Evolutionary conservation across 2,329 filamentous ascomycete species (phyloP).

Genomic region (Ophiostoma fasciatum): DNA sequence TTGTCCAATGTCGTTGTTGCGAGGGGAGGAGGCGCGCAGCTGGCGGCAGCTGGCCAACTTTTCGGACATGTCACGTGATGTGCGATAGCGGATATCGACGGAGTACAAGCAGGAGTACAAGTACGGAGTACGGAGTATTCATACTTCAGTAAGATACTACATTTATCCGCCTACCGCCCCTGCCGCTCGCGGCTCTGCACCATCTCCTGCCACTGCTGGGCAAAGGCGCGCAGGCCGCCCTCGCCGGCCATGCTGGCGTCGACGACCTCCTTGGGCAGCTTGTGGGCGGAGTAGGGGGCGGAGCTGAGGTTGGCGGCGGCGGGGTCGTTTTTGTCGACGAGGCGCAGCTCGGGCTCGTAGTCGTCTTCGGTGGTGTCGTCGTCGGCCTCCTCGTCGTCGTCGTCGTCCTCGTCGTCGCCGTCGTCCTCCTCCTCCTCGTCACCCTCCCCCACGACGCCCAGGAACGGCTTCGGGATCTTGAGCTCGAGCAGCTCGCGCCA

Average conservation of each 20-base stretch:
- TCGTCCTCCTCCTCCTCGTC: constrained; percentile 15
- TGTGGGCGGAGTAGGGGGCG: constrained; percentile 86
- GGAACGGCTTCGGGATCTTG: constrained; percentile 42
- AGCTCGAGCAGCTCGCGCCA: constrained; percentile 77
- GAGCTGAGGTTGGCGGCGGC: constrained; percentile 72
- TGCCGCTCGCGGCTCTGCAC: constrained; percentile 10
- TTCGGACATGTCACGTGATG: too few species aligned
- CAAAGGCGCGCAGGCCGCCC: constrained; percentile 68
- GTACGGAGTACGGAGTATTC: too few species aligned
- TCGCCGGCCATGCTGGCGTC: constrained; percentile 52
- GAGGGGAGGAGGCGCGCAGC: constrained; percentile 7
- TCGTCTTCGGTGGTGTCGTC: constrained; percentile 38
- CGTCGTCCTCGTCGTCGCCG: constrained; percentile 19
- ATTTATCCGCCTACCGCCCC: not conserved
- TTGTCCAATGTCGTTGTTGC: not conserved
- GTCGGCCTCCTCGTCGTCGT: constrained; percentile 9
- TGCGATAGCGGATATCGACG: too few species aligned
- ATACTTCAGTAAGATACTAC: too few species aligned
- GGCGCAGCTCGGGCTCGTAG: constrained; percentile 60
- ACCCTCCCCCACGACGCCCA: constrained; percentile 27
- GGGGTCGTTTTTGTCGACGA: constrained; percentile 73
- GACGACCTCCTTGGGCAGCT: constrained; percentile 86
- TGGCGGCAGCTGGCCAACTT: constrained; percentile 12
- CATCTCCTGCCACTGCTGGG: constrained; percentile 56
- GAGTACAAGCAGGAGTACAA: too few species aligned